These are phyloP conservation scores for Kurtzmaniella quercitrusa DNA, from an alignment of 1,139 yeast genomes.

Conservation along the genomic window DNA sequence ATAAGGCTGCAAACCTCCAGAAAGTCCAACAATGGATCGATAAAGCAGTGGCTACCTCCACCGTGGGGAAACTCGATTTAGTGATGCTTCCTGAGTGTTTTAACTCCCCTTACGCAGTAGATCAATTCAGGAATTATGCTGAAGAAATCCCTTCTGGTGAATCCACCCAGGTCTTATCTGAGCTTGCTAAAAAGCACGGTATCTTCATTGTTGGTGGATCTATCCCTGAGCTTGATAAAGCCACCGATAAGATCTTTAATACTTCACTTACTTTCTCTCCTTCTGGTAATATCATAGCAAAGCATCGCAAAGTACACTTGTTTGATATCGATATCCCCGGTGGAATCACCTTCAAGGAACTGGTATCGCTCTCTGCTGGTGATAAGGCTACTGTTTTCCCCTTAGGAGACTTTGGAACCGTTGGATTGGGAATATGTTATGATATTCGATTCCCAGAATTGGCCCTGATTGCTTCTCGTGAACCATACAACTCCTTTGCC, in stretches of 20 bases:
- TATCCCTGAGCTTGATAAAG: conserved; percentile 63
- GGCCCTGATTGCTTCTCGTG: conserved; percentile 74
- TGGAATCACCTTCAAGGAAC: conserved; percentile 83
- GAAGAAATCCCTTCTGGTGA: conserved; percentile 71
- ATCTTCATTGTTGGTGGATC: conserved; percentile 84
- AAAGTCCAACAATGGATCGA: conserved; percentile 48
- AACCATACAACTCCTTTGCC: conserved; percentile 67
- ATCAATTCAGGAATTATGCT: conserved; percentile 80
- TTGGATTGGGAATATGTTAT: conserved; percentile 90
- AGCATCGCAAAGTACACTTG: conserved; percentile 83
- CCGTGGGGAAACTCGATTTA: conserved; percentile 43
- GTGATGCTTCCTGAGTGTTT: conserved; percentile 89
- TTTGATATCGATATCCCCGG: conserved; percentile 91
- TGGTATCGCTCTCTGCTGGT: conserved; percentile 72
- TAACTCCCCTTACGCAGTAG: conserved; percentile 91
- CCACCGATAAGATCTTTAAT: conserved; percentile 61
- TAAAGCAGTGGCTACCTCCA: conserved; percentile 44
- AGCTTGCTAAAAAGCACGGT: conserved; percentile 56
- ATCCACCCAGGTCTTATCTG: conserved; percentile 57
- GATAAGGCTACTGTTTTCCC: conserved; percentile 72
- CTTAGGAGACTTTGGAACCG: conserved; percentile 65
- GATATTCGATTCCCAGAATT: conserved; percentile 91
- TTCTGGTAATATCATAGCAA: conserved; percentile 69
- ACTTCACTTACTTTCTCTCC: conserved; percentile 76
- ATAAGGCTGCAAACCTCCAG: conserved; percentile 54